Conservation (phyloP, 129 eudicot species). For the Ambrosia artemisiifolia region DNA sequence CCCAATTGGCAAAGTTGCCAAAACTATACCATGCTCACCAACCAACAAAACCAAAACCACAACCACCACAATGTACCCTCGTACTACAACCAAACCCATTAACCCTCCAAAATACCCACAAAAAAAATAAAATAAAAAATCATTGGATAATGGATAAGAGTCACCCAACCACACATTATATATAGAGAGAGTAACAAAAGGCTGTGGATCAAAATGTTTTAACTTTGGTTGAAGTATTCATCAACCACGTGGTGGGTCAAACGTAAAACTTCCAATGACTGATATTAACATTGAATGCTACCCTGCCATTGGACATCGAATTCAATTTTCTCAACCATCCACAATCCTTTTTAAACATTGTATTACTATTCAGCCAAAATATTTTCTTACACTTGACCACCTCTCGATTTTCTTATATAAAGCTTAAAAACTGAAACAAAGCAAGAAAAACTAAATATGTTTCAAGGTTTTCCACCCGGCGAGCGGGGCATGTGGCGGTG, state of each 20-base stretch:
- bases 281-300: conserved; percentile 17
- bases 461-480: too few relatives aligned
- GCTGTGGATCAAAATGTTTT: background rate
- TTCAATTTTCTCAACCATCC: conserved; percentile 17
- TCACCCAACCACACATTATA: conserved; percentile 5
- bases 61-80: conserved; percentile 4
- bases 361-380: background rate
- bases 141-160: background rate
- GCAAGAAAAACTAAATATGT: too few relatives aligned
- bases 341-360: conserved; percentile 15
- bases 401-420: too few relatives aligned
- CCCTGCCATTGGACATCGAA: conserved; percentile 11
- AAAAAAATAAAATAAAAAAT: background rate
- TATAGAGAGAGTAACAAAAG: background rate
- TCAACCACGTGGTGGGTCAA: conserved; percentile 35
- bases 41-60: conserved; percentile 23
- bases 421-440: too few relatives aligned
- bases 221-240: conserved; percentile 13
- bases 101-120: conserved; percentile 9
- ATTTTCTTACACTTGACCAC: too few relatives aligned
- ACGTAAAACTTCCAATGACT: conserved; percentile 18
- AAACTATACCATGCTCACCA: conserved; percentile 20
- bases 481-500: too few relatives aligned
- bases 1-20: conserved; percentile 19
- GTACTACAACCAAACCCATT: conserved; percentile 16